Conservation (phyloP, 345 rosid species). For the Microthlaspi erraticum region DNA sequence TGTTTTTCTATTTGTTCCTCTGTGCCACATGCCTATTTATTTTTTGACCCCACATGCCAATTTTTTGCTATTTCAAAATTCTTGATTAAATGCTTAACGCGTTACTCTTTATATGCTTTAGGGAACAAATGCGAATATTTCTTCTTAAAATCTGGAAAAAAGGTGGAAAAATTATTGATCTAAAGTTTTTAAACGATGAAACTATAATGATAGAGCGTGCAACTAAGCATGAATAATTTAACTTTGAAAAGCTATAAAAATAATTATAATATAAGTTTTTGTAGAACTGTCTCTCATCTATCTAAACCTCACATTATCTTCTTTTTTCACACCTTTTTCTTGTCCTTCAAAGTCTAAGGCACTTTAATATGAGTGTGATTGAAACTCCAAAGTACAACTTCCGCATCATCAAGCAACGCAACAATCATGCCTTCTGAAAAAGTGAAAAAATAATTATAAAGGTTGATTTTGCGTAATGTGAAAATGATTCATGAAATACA, state of each 20-base stretch:
- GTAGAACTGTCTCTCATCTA: slow-evolving; percentile 24
- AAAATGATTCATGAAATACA: not conserved
- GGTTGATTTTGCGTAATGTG: slow-evolving; percentile 9
- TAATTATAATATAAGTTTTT: not conserved
- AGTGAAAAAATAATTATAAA: not conserved
- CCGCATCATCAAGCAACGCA: slow-evolving; percentile 21
- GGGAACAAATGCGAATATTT: slow-evolving; percentile 15
- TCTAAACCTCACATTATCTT: slow-evolving; percentile 29
- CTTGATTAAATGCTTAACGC: not conserved
- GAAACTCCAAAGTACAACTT: slow-evolving; percentile 22
- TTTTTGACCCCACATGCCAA: slow-evolving; percentile 20
- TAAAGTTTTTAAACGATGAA: slow-evolving; percentile 3
- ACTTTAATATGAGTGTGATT: slow-evolving; percentile 7
- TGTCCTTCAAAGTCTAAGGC: slow-evolving; percentile 31
- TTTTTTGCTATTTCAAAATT: not conserved
- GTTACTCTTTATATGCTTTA: slow-evolving; percentile 15
- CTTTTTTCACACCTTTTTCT: slow-evolving; percentile 8
- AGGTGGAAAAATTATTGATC: slow-evolving; percentile 17
- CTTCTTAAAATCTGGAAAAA: slow-evolving; percentile 26
- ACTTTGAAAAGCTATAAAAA: not conserved
- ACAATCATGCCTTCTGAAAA: slow-evolving; percentile 5
- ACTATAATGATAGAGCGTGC: slow-evolving; percentile 24
- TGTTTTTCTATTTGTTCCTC: slow-evolving; percentile 36
- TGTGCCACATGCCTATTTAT: slow-evolving; percentile 18
- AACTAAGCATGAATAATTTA: not conserved